These are phyloP conservation scores for Boletus vermiculosoides DNA, from an alignment of 768 basidiomycete species.

Conservation along the genomic window DNA sequence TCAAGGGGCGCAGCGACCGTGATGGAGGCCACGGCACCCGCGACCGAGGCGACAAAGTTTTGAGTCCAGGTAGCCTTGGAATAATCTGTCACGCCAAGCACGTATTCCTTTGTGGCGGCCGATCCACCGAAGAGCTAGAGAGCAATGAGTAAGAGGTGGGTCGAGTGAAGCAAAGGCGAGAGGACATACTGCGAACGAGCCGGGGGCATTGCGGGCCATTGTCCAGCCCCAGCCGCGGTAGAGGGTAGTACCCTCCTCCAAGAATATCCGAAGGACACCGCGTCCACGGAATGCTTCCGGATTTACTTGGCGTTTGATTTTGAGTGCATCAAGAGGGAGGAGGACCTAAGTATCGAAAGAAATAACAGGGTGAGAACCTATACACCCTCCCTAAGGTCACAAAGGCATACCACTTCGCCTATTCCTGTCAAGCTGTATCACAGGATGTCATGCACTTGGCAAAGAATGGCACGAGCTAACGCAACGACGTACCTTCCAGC, in stretches of 20 bases:
- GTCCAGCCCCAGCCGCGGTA: constrained; percentile 99
- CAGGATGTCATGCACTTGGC: neutral
- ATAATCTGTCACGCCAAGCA: constrained; percentile 87
- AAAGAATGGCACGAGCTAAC: neutral
- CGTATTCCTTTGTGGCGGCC: constrained; percentile 90
- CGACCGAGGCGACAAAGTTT: constrained; percentile 95
- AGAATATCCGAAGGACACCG: constrained; percentile 82
- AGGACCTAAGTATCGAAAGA: constrained; percentile 56
- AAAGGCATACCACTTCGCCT: constrained; percentile 83
- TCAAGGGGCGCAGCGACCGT: constrained; percentile 96
- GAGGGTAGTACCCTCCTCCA: constrained; percentile 87
- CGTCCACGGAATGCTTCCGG: constrained; percentile 97
- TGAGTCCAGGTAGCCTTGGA: constrained; percentile 94
- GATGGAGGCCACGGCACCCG: constrained; percentile 93
- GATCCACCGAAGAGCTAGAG: constrained; percentile 95
- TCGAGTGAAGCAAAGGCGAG: neutral
- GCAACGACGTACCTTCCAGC: constrained; percentile 74
- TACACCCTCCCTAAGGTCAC: neutral
- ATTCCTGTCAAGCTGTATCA: constrained; percentile 64
- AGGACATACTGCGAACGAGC: constrained; percentile 83
- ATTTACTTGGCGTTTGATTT: constrained; percentile 98
- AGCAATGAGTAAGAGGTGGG: neutral
- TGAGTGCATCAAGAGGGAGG: constrained; percentile 94
- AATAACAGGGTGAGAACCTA: neutral
- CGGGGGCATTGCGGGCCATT: constrained; percentile 95